phyloP scores from a whole-genome alignment of 164 flowering plant species.

The Macadamia tetraphylla region DNA sequence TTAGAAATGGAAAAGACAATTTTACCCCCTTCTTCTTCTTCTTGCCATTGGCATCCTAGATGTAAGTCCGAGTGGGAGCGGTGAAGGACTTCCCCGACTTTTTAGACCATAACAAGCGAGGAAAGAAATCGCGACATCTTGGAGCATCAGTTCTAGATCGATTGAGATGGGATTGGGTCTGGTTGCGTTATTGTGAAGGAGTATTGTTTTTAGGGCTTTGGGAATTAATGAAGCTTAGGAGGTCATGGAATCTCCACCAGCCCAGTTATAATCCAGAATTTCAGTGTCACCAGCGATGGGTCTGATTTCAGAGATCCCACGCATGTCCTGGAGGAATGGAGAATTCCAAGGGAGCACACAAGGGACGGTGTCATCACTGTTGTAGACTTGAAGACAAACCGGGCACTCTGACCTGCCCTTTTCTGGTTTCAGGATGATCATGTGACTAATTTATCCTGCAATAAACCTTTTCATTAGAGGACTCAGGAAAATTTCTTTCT shows the following conservation, averaged over 20 bases:
- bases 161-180: not conserved
- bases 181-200: conserved; percentile 2
- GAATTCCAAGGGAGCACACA: conserved; percentile 80
- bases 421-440: too few species aligned
- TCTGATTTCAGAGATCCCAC: too few species aligned
- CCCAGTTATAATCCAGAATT: too few species aligned
- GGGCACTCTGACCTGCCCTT: too few species aligned
- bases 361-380: conserved; percentile 41
- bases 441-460: too few species aligned
- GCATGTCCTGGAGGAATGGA: conserved; percentile 25
- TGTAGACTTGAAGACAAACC: conserved; percentile 23
- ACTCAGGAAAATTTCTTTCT: conserved; percentile 22
- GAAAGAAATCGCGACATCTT: conserved; percentile 17
- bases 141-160: not conserved
- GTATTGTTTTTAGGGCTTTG: conserved; percentile 15
- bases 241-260: conserved; percentile 44
- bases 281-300: too few species aligned
- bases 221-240: conserved; percentile 44
- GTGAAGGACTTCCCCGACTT: conserved; percentile 14
- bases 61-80: too few species aligned
- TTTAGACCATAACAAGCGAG: conserved; percentile 38
- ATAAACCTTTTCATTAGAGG: too few species aligned
- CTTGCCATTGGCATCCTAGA: too few species aligned
- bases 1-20: too few species aligned
- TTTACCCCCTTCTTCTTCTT: too few species aligned